phyloP scores from a whole-genome alignment of 2,329 filamentous ascomycete species.

The Aspergillus versicolor region DNA sequence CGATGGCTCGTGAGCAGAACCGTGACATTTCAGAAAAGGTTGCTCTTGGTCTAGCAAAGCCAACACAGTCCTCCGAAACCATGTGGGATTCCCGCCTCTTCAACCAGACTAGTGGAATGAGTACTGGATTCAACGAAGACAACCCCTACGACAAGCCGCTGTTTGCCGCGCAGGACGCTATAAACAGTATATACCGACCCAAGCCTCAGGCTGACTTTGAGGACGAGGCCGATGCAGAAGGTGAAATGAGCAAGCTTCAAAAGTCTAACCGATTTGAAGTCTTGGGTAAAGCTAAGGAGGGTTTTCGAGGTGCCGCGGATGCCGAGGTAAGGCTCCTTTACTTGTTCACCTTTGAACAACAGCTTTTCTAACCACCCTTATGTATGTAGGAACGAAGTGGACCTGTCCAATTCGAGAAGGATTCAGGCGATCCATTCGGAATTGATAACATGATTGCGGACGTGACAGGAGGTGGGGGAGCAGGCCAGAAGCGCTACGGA shows the following conservation, averaged over 20 bases:
- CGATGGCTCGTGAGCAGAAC: constrained; percentile 92
- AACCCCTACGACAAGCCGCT: constrained; percentile 96
- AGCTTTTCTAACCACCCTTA: background rate
- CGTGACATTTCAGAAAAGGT: constrained; percentile 98
- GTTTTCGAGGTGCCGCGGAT: constrained; percentile 80
- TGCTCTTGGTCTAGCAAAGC: constrained; percentile 89
- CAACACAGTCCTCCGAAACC: constrained; percentile 83
- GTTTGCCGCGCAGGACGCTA: constrained; percentile 92
- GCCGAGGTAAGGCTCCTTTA: constrained; percentile 62
- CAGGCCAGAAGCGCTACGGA: constrained; percentile 47
- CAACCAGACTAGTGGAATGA: constrained; percentile 89
- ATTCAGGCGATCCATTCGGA: constrained; percentile 82
- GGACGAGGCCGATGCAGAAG: constrained; percentile 75
- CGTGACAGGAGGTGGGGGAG: constrained; percentile 54
- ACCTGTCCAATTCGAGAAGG: constrained; percentile 95
- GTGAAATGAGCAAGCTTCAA: constrained; percentile 83
- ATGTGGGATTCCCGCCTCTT: constrained; percentile 98
- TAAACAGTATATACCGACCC: constrained; percentile 90
- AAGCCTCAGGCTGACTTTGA: constrained; percentile 70
- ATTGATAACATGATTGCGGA: constrained; percentile 92
- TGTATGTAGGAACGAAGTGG: constrained; percentile 69
- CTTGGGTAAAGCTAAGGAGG: constrained; percentile 76
- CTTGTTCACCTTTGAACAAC: background rate
- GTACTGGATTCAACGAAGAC: constrained; percentile 93
- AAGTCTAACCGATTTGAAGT: constrained; percentile 85